Conservation (phyloP, 2,329 filamentous ascomycete genomes). For the Aurifilum marmelostoma region DNA sequence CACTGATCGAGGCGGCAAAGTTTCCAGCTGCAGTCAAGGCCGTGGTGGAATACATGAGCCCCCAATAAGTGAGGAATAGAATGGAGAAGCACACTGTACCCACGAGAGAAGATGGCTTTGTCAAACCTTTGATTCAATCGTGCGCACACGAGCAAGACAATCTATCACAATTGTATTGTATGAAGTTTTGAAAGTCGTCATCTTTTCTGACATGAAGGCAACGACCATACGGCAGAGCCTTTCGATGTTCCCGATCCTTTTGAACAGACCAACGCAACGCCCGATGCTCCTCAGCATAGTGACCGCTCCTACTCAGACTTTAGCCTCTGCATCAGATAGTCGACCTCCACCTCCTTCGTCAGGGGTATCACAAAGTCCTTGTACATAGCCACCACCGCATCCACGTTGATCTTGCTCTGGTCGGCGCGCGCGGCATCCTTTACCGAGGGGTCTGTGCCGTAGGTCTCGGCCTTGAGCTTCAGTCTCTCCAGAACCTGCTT, state of each 20-base stretch:
- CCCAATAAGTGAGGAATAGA: slow-evolving; percentile 42
- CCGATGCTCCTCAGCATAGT: background rate
- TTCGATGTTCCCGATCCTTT: background rate
- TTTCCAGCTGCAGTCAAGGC: slow-evolving; percentile 77
- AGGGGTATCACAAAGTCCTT: slow-evolving; percentile 91
- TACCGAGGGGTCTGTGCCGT: slow-evolving; percentile 84
- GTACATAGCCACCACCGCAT: slow-evolving; percentile 90
- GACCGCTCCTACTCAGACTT: slow-evolving; percentile 38
- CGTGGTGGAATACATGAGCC: slow-evolving; percentile 72
- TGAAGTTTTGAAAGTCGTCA: background rate
- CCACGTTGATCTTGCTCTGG: slow-evolving; percentile 84
- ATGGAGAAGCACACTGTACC: background rate
- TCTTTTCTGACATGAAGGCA: background rate
- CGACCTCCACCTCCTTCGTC: slow-evolving; percentile 98
- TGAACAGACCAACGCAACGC: background rate
- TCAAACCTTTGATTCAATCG: background rate
- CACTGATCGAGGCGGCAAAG: slow-evolving; percentile 79
- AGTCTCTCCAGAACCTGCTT: slow-evolving; percentile 87
- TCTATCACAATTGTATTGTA: background rate
- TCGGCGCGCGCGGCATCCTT: slow-evolving; percentile 49
- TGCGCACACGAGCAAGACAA: no score
- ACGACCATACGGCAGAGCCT: background rate
- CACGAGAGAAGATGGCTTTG: background rate
- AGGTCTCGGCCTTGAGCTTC: slow-evolving; percentile 86
- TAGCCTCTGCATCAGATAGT: slow-evolving; percentile 96